Evolutionary conservation across 345 rosid species (phyloP).

Genomic region (Populus deltoides): DNA sequence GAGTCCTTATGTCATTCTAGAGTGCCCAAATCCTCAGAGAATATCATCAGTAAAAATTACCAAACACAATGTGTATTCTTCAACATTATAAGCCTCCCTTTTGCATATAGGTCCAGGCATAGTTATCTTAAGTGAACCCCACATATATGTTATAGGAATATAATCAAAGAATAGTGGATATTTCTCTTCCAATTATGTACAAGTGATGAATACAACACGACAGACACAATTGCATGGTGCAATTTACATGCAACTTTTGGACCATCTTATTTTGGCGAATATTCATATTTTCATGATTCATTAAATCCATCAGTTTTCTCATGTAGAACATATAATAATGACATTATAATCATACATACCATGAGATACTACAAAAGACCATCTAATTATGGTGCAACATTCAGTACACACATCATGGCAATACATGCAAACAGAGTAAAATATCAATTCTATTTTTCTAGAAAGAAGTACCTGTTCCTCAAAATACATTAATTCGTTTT

Average conservation of each 20-base stretch:
- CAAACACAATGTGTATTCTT: neutral
- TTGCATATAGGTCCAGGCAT: neutral
- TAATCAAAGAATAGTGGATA: neutral
- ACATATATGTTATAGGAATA: neutral
- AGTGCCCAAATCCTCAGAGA: too few species aligned
- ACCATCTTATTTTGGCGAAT: neutral
- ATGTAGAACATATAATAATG: neutral
- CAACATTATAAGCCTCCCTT: neutral
- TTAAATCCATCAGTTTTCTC: neutral
- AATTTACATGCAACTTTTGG: neutral
- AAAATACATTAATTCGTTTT: conserved; percentile 61
- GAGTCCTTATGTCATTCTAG: too few species aligned
- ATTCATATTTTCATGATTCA: neutral
- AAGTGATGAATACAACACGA: neutral
- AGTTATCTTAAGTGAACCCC: neutral
- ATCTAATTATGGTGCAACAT: neutral
- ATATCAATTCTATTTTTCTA: neutral
- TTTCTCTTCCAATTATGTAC: neutral
- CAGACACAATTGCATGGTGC: neutral
- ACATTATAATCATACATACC: neutral
- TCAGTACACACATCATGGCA: neutral
- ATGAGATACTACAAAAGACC: neutral
- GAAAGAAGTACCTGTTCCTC: conserved; percentile 74
- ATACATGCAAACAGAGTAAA: neutral
- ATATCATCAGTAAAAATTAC: neutral